Conservation (phyloP, 2,329 filamentous ascomycete genomes). For the Ceratocystis colombiana region DNA sequence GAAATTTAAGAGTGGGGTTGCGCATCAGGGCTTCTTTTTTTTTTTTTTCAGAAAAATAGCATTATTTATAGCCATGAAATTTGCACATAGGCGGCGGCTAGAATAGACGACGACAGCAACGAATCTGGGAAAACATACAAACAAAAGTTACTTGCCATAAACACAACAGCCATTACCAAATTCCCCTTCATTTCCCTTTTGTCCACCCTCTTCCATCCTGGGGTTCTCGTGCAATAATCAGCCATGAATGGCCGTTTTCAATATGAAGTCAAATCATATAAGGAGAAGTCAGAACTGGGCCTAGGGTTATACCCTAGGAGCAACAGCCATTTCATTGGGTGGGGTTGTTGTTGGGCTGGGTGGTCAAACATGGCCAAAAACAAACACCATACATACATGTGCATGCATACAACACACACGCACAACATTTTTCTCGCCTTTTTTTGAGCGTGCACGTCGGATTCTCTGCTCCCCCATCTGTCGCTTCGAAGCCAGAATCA, state of each 20-base stretch:
- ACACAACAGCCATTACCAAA: neutral
- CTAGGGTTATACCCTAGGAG: too few relatives aligned
- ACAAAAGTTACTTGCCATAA: neutral
- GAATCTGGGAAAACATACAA: neutral
- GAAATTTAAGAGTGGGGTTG: slow-evolving; percentile 26
- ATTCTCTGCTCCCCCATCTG: too few relatives aligned
- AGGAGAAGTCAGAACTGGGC: too few relatives aligned
- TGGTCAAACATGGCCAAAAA: neutral
- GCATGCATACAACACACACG: neutral
- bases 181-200: neutral
- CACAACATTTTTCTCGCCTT: too few relatives aligned
- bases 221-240: too few relatives aligned
- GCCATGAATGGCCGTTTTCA: too few relatives aligned
- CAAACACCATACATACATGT: neutral
- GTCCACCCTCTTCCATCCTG: too few relatives aligned
- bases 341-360: neutral
- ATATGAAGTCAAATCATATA: too few relatives aligned
- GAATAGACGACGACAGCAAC: neutral
- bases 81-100: slow-evolving; percentile 1
- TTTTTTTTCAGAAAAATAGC: neutral
- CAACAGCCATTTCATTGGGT: too few relatives aligned
- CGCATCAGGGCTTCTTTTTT: slow-evolving; percentile 23
- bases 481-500: too few relatives aligned
- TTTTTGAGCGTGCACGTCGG: too few relatives aligned
- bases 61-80: slow-evolving; percentile 11